phyloP scores from a whole-genome alignment of 805 yeast genomes.

The Barnettozyma pratensis region DNA sequence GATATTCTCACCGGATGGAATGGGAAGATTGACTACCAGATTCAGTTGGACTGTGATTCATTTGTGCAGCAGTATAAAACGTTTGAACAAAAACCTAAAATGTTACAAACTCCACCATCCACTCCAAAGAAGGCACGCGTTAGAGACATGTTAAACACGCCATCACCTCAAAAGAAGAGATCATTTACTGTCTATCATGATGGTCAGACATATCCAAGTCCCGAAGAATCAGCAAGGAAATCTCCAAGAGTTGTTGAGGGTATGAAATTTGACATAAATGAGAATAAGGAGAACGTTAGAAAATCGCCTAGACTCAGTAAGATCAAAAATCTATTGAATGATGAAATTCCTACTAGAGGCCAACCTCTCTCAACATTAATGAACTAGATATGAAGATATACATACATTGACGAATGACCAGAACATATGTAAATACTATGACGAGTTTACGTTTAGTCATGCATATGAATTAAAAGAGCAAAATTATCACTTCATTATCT shows the following conservation, averaged over 20 bases:
- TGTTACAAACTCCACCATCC: constrained; percentile 26
- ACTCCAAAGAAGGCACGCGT: constrained; percentile 24
- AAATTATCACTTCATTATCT: constrained; percentile 34
- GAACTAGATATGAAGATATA: neutral
- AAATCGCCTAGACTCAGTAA: constrained; percentile 4
- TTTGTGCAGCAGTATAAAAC: constrained; percentile 47
- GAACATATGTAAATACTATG: neutral
- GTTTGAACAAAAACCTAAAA: constrained; percentile 13
- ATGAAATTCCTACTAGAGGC: neutral
- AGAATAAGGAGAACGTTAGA: neutral
- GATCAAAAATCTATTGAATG: constrained; percentile 1
- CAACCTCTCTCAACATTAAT: neutral
- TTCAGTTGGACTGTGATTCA: constrained; percentile 73
- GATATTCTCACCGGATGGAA: constrained; percentile 68
- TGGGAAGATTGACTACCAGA: constrained; percentile 69
- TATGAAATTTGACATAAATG: neutral
- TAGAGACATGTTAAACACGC: constrained; percentile 15
- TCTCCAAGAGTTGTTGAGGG: constrained; percentile 1
- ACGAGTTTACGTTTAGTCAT: neutral
- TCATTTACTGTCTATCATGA: neutral
- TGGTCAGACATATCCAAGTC: neutral
- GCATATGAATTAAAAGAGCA: no score
- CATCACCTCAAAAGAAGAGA: constrained; percentile 8
- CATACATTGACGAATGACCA: no score
- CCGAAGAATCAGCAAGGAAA: constrained; percentile 3